Conservation (phyloP, 2,329 filamentous ascomycete species). For the Aspergillus vadensis region DNA sequence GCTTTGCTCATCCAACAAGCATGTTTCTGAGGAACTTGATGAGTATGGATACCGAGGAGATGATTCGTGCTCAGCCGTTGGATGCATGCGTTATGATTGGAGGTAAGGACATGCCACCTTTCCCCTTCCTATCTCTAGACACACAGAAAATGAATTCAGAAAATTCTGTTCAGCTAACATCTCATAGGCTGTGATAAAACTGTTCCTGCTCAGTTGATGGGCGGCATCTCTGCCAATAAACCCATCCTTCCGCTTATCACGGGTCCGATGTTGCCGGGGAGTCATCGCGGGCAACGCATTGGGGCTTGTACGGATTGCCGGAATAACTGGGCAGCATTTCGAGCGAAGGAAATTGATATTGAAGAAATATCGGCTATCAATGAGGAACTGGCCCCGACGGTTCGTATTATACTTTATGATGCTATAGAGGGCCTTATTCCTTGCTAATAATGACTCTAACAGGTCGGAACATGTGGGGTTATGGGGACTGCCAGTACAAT, state of each 20-base stretch:
- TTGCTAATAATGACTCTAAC: neutral
- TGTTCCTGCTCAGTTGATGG: conserved; percentile 73
- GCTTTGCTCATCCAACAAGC: conserved; percentile 69
- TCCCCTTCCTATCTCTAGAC: no score
- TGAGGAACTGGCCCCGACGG: conserved; percentile 71
- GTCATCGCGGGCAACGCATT: conserved; percentile 63
- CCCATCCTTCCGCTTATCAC: conserved; percentile 69
- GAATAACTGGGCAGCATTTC: conserved; percentile 70
- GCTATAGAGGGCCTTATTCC: no score
- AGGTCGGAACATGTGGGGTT: conserved; percentile 58
- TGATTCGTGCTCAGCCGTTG: conserved; percentile 71
- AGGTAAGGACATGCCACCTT: conserved; percentile 46
- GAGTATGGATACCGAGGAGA: conserved; percentile 80
- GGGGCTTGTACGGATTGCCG: conserved; percentile 76
- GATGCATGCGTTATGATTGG: conserved; percentile 70
- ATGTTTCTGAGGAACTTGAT: conserved; percentile 76
- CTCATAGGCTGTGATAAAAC: conserved; percentile 71
- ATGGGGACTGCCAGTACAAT: conserved; percentile 62
- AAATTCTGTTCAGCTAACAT: neutral
- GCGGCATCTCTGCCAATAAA: conserved; percentile 73
- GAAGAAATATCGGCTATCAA: conserved; percentile 72
- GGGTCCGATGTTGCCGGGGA: conserved; percentile 75
- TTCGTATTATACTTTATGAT: conserved; percentile 35
- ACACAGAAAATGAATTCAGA: no score
- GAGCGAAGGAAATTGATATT: conserved; percentile 67